Evolutionary conservation across 352 stramenopile species (phyloP), one percentile per base, ranked within the genome.

Genomic region (Pythium pyrilobum): DNA sequence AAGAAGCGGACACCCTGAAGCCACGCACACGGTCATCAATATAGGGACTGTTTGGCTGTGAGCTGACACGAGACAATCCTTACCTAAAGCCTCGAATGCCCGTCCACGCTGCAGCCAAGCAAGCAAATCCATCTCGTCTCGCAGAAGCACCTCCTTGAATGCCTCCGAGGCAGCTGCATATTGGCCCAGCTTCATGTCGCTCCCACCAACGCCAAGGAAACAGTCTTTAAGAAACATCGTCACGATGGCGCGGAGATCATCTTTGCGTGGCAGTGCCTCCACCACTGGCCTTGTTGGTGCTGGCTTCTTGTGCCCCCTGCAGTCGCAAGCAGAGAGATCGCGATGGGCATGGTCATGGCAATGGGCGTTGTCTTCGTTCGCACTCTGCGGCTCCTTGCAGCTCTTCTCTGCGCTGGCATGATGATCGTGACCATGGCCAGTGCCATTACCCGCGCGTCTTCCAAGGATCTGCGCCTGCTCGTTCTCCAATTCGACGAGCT

Each of bases 181-280:
- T 4, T 60, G 59, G 8, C 36, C 29, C 44, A 50, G 21, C 11
- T 64, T 50, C 4, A 82, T 45, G 5, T 79, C 50, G 58, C 74
- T 85, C 1, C 50, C 41, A 1, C 77, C 75, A 31, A 88, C 71
- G 5, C 74, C 80, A 25, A 80, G 45, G 45, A 76, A 83, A 4
- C 81, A 63, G 50, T 90, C 80, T 27, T 77, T 83, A 51, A 80
- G 74, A 50, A 90, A 86, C 77, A 86, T 88, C 2, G 54, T 69
- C 3, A 87, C 56, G 29, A 90, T 71, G 0, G 70, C 77, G n/a
- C 55, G 4, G 16, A 88, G 36, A 45, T 90, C 77, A 21, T 74
- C 72, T 9, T 62, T 59, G 31, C 81, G 71, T 1, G 72, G 77
- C 0, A 86, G 48, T 1, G 34, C 12, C 12, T 52, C 46, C 1